Percentiles rank a stretch among this genome's conserved stretches.
Conservation (phyloP, 805 yeast genomes). For the Sugiyamaella valdiviana region DNA sequence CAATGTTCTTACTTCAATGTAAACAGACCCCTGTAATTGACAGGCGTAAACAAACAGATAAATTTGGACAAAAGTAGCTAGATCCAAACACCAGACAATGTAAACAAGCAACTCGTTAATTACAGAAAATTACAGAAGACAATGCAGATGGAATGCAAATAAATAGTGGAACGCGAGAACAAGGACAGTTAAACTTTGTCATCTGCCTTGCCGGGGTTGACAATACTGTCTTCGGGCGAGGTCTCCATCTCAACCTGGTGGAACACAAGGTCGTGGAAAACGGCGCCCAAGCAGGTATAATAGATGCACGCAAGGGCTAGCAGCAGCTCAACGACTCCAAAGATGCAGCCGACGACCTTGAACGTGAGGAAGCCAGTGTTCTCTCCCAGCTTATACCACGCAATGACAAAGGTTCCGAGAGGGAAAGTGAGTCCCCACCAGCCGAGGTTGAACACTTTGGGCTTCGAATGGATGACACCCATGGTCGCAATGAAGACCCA, state of each 20-base stretch:
- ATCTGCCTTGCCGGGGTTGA: too few relatives aligned
- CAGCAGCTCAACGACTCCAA: constrained; percentile 46
- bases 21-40: too few relatives aligned
- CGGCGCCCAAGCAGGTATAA: neutral
- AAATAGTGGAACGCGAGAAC: too few relatives aligned
- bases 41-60: too few relatives aligned
- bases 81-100: too few relatives aligned
- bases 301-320: constrained; percentile 32
- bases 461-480: constrained; percentile 32
- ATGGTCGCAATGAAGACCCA: constrained; percentile 42
- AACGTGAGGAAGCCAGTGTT: constrained; percentile 48
- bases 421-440: constrained; percentile 93
- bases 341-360: constrained; percentile 55
- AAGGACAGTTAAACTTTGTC: too few relatives aligned
- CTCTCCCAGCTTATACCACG: constrained; percentile 46
- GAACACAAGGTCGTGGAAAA: neutral
- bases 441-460: constrained; percentile 40
- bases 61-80: too few relatives aligned
- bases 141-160: too few relatives aligned
- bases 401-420: constrained; percentile 69
- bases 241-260: constrained; percentile 2
- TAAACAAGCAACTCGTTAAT: too few relatives aligned
- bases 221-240: neutral
- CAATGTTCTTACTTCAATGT: too few relatives aligned
- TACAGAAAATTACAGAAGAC: too few relatives aligned